These are phyloP conservation scores for Trichomonascaceae sp. DNA, from an alignment of 1,139 yeast genomes.

Conservation along the genomic window DNA sequence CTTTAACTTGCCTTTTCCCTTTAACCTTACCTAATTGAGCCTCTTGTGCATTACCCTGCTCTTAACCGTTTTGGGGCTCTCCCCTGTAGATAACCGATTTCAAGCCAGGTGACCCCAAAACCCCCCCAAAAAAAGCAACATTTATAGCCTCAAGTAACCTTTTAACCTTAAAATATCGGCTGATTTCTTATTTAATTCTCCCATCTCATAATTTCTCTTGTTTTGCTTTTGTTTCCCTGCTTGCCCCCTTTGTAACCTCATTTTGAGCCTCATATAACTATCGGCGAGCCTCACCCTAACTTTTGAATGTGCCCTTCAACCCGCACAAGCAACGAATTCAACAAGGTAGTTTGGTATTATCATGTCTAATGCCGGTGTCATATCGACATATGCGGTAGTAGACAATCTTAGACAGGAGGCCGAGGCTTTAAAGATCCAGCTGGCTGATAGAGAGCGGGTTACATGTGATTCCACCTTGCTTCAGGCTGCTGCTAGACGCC, in stretches of 20 bases:
- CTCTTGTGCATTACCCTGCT: too few relatives aligned
- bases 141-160: too few relatives aligned
- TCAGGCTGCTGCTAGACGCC: slow-evolving; percentile 16
- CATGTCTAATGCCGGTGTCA: not conserved
- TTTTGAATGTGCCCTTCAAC: not conserved
- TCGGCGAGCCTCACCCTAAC: not conserved
- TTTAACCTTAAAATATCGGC: too few relatives aligned
- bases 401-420: slow-evolving; percentile 13
- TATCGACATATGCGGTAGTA: not conserved
- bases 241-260: not conserved
- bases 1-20: too few relatives aligned
- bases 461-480: slow-evolving; percentile 21
- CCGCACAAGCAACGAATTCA: not conserved
- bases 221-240: not conserved
- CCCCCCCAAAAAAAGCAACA: not conserved
- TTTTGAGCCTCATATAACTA: not conserved
- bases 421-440: slow-evolving; percentile 19
- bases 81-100: too few relatives aligned
- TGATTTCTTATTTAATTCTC: not conserved
- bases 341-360: not conserved
- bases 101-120: too few relatives aligned
- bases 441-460: slow-evolving; percentile 15
- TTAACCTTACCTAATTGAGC: too few relatives aligned
- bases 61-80: too few relatives aligned
- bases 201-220: not conserved